Evolutionary conservation across 306 rosid genomes (phyloP).

Genomic region (Carpinus fangiana): DNA sequence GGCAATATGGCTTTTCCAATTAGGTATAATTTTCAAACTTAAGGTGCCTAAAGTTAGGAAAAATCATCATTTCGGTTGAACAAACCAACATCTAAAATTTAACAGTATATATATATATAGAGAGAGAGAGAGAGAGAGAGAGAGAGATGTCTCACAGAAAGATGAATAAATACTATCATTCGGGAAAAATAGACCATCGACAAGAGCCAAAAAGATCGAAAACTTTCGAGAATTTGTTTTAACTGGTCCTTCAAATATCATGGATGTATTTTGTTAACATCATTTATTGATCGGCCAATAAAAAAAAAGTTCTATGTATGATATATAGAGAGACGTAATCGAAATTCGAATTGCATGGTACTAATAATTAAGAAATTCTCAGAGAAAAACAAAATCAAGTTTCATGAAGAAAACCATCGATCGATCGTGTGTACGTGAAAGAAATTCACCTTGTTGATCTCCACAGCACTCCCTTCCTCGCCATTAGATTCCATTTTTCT

Average conservation of each 20-base stretch:
- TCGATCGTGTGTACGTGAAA: not conserved
- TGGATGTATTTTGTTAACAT: too few relatives aligned
- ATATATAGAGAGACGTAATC: not conserved
- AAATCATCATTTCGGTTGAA: not conserved
- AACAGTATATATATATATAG: not conserved
- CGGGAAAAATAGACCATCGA: too few relatives aligned
- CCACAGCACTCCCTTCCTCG: constrained; percentile 21
- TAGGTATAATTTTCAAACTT: not conserved
- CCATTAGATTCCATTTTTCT: constrained; percentile 26
- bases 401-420: too few relatives aligned
- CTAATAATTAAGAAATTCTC: not conserved
- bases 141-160: too few relatives aligned
- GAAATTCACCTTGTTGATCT: constrained; percentile 32
- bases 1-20: not conserved
- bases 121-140: too few relatives aligned
- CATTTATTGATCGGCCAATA: too few relatives aligned
- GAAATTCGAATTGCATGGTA: not conserved
- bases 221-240: too few relatives aligned
- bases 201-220: too few relatives aligned
- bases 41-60: not conserved
- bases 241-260: too few relatives aligned
- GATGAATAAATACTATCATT: too few relatives aligned
- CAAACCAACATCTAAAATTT: not conserved
- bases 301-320: too few relatives aligned
- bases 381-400: not conserved